Evolutionary conservation across 2,329 filamentous ascomycete species (phyloP).

Genomic region (Microsporum ferrugineum): DNA sequence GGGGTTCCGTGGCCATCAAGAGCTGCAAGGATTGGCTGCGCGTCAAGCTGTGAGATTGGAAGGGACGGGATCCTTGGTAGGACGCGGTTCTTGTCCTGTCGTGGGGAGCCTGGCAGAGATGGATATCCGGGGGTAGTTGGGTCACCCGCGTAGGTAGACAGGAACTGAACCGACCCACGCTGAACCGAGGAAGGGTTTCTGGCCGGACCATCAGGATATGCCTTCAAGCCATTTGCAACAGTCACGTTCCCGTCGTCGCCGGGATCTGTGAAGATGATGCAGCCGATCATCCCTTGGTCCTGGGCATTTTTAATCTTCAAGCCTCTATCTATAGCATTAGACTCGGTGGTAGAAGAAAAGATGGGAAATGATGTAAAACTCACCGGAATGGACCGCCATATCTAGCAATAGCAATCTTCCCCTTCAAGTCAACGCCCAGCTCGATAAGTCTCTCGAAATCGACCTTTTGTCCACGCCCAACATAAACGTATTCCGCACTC

Average conservation of each 20-base stretch:
- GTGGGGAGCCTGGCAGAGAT: constrained; percentile 20
- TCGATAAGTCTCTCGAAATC: constrained; percentile 36
- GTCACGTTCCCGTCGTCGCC: constrained; percentile 39
- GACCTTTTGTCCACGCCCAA: constrained; percentile 32
- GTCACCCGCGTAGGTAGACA: constrained; percentile 20
- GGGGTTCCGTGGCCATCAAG: constrained; percentile 25
- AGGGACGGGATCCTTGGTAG: constrained; percentile 27
- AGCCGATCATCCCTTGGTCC: constrained; percentile 35
- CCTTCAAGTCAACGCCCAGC: constrained; percentile 35
- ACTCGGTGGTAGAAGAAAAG: neutral
- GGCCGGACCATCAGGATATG: constrained; percentile 35
- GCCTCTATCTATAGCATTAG: constrained; percentile 21
- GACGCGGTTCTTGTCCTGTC: constrained; percentile 19
- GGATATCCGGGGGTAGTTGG: constrained; percentile 25
- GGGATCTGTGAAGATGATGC: constrained; percentile 37
- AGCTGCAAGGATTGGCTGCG: constrained; percentile 22
- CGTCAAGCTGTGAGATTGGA: constrained; percentile 23
- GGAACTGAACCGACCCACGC: constrained; percentile 33
- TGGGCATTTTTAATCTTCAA: constrained; percentile 41
- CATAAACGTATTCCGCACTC: constrained; percentile 39
- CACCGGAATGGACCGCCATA: constrained; percentile 34
- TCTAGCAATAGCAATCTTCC: constrained; percentile 39
- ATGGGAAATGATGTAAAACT: neutral
- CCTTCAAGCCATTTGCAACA: constrained; percentile 34
- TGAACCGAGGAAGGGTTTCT: constrained; percentile 38